These are phyloP conservation scores for Omphalea diandra DNA, from an alignment of 441 rosid genomes.

Conservation along the genomic window DNA sequence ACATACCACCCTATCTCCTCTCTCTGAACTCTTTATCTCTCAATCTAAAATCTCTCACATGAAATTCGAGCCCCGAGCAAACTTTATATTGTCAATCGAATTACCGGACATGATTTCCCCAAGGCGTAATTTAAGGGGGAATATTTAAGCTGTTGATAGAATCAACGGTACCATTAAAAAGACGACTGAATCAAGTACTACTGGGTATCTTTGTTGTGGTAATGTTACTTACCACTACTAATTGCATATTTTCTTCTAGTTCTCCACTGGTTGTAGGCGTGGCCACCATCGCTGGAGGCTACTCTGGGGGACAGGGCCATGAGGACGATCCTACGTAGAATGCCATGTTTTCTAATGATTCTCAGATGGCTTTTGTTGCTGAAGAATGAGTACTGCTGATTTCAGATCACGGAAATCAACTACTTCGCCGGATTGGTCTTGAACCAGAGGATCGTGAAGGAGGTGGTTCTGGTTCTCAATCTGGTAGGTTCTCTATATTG, in stretches of 20 bases:
- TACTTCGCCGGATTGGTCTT: slow-evolving; percentile 55
- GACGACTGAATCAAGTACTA: slow-evolving; percentile 56
- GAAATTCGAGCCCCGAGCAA: no score
- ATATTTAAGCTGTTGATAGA: slow-evolving; percentile 66
- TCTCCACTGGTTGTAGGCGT: slow-evolving; percentile 52
- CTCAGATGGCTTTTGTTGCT: slow-evolving; percentile 49
- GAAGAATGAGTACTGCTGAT: slow-evolving; percentile 51
- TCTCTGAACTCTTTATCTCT: no score
- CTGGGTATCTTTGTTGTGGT: not conserved
- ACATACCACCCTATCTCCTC: no score
- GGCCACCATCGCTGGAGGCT: slow-evolving; percentile 63
- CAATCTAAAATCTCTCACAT: no score
- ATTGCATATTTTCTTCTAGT: not conserved
- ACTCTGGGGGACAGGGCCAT: slow-evolving; percentile 33
- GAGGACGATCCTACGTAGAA: slow-evolving; percentile 64
- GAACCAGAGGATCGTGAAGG: slow-evolving; percentile 63
- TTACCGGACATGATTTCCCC: no score
- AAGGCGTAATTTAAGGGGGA: slow-evolving; percentile 61
- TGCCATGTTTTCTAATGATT: slow-evolving; percentile 61
- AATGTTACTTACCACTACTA: not conserved
- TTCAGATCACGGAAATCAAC: slow-evolving; percentile 53
- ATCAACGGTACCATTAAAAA: slow-evolving; percentile 52
- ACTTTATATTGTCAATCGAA: no score
- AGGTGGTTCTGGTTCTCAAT: slow-evolving; percentile 35
- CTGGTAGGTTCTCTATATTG: slow-evolving; percentile 31